A percentile compares a stretch with the other conserved stretches of the same genome.
phyloP scores from a whole-genome alignment of 768 basidiomycete species.

The Rubroboletus pulcherrimus region DNA sequence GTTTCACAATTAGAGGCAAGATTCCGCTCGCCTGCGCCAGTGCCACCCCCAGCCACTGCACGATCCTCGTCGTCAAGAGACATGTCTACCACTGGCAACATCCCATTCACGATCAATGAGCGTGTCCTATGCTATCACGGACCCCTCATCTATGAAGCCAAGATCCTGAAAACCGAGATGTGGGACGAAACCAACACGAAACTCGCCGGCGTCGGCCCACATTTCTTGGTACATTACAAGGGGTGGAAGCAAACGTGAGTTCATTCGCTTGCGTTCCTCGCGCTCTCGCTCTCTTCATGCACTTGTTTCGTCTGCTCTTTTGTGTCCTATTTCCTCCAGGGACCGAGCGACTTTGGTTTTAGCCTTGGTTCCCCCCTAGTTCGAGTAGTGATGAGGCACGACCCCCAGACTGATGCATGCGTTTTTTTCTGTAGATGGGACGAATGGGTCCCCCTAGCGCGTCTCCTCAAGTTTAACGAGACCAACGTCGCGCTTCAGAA shows the following conservation, averaged over 20 bases:
- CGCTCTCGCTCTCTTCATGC: neutral
- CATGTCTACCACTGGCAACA: slow-evolving; percentile 14
- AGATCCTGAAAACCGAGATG: slow-evolving; percentile 68
- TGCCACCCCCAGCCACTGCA: neutral
- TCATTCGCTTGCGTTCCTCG: neutral
- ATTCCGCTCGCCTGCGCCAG: neutral
- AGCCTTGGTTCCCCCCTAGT: neutral
- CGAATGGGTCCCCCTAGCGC: slow-evolving; percentile 73
- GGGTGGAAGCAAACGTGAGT: slow-evolving; percentile 97
- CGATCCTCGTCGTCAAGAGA: neutral
- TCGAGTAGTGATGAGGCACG: neutral
- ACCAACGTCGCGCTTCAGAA: slow-evolving; percentile 77
- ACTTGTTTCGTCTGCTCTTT: neutral
- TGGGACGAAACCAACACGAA: slow-evolving; percentile 63
- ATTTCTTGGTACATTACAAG: slow-evolving; percentile 97
- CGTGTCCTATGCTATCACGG: slow-evolving; percentile 93
- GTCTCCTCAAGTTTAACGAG: slow-evolving; percentile 84
- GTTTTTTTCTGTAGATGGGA: slow-evolving; percentile 7
- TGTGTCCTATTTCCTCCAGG: neutral
- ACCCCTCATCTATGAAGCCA: slow-evolving; percentile 92
- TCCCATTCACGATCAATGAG: slow-evolving; percentile 58
- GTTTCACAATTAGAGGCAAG: neutral
- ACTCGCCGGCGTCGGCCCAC: slow-evolving; percentile 62
- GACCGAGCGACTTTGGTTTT: no score
- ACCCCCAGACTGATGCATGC: neutral